A percentile compares a stretch with the other conserved stretches of the same genome.
These are phyloP conservation scores for Salinomyces thailandicus DNA, from an alignment of 2,329 filamentous ascomycete genomes.

Conservation along the genomic window DNA sequence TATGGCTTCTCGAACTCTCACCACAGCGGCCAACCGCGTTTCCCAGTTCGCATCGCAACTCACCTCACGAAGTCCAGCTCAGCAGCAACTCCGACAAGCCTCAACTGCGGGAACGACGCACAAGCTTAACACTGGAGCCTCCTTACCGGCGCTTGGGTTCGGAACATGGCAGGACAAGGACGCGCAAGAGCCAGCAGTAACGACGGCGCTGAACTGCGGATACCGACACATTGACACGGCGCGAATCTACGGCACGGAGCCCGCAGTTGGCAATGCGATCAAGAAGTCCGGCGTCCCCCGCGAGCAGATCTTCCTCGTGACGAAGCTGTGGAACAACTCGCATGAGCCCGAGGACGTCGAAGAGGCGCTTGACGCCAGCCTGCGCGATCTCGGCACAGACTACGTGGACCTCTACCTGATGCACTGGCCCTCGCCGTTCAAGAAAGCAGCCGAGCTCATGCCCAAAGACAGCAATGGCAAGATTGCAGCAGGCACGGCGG, in stretches of 20 bases:
- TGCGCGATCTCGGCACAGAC: slow-evolving; percentile 52
- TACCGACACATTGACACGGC: slow-evolving; percentile 43
- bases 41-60: slow-evolving; percentile 16
- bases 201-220: slow-evolving; percentile 38
- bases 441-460: slow-evolving; percentile 36
- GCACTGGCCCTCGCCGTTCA: slow-evolving; percentile 52
- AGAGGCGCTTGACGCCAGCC: slow-evolving; percentile 47
- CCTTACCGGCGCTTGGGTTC: slow-evolving; percentile 35
- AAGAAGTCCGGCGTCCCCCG: slow-evolving; percentile 53
- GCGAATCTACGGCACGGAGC: slow-evolving; percentile 45
- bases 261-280: slow-evolving; percentile 55
- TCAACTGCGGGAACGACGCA: slow-evolving; percentile 19
- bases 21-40: slow-evolving; percentile 13
- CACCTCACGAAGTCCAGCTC: slow-evolving; percentile 14
- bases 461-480: slow-evolving; percentile 38
- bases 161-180: slow-evolving; percentile 40
- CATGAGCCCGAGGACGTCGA: slow-evolving; percentile 53
- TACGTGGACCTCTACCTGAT: slow-evolving; percentile 63
- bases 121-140: slow-evolving; percentile 29
- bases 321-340: slow-evolving; percentile 49
- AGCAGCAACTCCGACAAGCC: slow-evolving; percentile 20
- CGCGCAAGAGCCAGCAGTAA: slow-evolving; percentile 37
- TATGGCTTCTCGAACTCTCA: slow-evolving; percentile 10
- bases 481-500: slow-evolving; percentile 32
- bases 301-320: slow-evolving; percentile 55